Base-by-base conservation (phyloP, 139 green algal species). In the Chlamydomonas schloesseri region DNA sequence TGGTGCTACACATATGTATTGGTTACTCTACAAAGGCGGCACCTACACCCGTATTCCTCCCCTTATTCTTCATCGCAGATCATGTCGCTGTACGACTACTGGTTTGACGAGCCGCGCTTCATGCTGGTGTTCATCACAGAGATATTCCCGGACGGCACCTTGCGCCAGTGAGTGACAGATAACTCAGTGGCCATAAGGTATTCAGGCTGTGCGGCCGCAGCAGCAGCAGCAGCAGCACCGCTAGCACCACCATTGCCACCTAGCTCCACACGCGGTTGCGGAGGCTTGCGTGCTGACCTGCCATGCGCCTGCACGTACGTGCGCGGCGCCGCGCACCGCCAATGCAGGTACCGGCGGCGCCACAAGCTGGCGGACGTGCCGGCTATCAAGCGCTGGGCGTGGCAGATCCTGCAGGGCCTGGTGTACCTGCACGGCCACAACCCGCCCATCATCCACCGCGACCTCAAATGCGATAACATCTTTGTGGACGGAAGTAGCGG, bases 391-490 rank as follows among this genome's bases (percentile, higher is more conserved):
- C 91, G 94, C 33, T 99, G 97, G 97, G 96, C 95, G 4, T 97
- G 96, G 89, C 97, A 99, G 88, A 99, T 99, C 47, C 91, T 99
- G 73, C 94, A 95, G 69, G 97, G 97, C 15, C 91, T 99, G 37
- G 91, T 99, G n/a, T 99, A 99, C 88, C 93, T 99, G 76, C 97
- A 99, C 80, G 96, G 95, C 23, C 96, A 98, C 91, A 93, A 91
- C 29, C 92, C 92, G 24, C 87, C 92, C 64, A 95, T 95, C 84
- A 91, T 95, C 60, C 92, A 95, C 87, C 75, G 92, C 29, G 87
- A 91, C 77, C 92, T 99, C 67, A 99, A 98, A 87, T 98, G 93
- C 81, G 95, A 97, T 91, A 99, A 99, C 92, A 97, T 99, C 81
- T 97, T 99, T 87, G 94, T 98, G 81, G 96, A 97, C 89, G 93